Evolutionary conservation across 2,329 filamentous ascomycete species (phyloP), one percentile per base, ranked within the genome.

Genomic region (Cadophora gregata): DNA sequence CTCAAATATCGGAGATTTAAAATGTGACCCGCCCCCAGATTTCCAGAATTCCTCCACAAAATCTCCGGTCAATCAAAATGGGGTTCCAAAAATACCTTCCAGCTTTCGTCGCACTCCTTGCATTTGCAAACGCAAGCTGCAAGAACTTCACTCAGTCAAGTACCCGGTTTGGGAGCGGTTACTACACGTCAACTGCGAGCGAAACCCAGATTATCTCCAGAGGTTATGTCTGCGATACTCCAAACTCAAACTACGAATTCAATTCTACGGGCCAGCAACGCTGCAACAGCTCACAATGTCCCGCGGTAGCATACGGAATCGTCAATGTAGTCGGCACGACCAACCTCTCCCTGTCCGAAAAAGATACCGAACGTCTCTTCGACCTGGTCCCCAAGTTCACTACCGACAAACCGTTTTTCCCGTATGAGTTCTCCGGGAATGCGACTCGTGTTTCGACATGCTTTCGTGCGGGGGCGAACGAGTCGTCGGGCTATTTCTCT

Each of bases 261-360:
- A 50, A 51, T 7, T 53, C 56, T 8, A 59, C 63, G 4, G 25
- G 33, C 25, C 56, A 66, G 21, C 8, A n/a, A 16, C 45, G 55
- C 3, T 66, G 64, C 36, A 61, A 62, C 21, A 62, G 47, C 31
- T 62, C 45, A 9, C 58, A 66, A 62, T 66, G 64, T 36, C 59
- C 64, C 4, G 48, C 36, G 21, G 33, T 47, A 16, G 45, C 64
- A 2, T 61, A 36, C 24, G 59, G 64, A 14, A 58, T 42, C 14
- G 59, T 66, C 48, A 66, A 62, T 16, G 45, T 53, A 24, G 50
- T 66, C 48, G 64, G 64, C n/a, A 62, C 38, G 25, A 66, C 59
- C 48, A 66, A 66, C 56, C 48, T 66, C 27, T 66, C 64, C n/a
- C 59, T 66, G 33, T 47, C 31, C 45, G 38, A 48, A 9, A 50